These are phyloP conservation scores for Sugiyamaella qingdaonensis DNA, from an alignment of 805 yeast species.

Conservation along the genomic window DNA sequence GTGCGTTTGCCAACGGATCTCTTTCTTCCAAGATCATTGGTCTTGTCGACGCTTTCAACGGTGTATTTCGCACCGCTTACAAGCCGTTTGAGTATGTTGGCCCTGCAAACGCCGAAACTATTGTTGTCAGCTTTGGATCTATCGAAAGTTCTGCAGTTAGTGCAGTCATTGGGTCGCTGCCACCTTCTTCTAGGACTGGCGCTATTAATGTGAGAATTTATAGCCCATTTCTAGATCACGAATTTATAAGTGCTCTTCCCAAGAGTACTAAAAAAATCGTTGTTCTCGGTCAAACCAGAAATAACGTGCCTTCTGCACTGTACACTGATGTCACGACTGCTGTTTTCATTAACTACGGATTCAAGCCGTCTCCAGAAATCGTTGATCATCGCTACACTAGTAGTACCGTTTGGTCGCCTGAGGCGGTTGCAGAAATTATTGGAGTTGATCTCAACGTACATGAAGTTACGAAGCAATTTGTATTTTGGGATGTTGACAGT, in stretches of 20 bases:
- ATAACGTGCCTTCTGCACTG: slow-evolving; percentile 42
- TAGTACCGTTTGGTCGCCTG: slow-evolving; percentile 14
- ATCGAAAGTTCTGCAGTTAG: slow-evolving; percentile 55
- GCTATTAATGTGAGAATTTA: slow-evolving; percentile 72
- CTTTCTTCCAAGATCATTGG: slow-evolving; percentile 11
- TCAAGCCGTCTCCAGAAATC: slow-evolving; percentile 22
- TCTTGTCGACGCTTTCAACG: slow-evolving; percentile 41
- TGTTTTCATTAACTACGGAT: slow-evolving; percentile 41
- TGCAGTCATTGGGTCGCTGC: slow-evolving; percentile 38
- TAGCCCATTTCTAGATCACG: slow-evolving; percentile 65
- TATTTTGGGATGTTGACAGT: slow-evolving; percentile 69
- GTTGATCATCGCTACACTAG: slow-evolving; percentile 34
- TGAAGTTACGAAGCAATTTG: slow-evolving; percentile 33
- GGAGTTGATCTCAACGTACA: slow-evolving; percentile 20
- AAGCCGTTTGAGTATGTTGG: slow-evolving; percentile 72
- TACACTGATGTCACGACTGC: slow-evolving; percentile 73
- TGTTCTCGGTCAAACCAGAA: slow-evolving; percentile 57
- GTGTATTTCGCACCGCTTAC: slow-evolving; percentile 49
- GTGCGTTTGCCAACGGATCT: not conserved
- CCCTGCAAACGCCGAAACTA: slow-evolving; percentile 54
- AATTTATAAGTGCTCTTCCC: slow-evolving; percentile 60
- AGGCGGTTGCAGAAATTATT: slow-evolving; percentile 18
- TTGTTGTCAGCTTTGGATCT: slow-evolving; percentile 81
- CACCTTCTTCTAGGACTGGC: slow-evolving; percentile 47
- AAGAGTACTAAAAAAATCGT: slow-evolving; percentile 53